These are phyloP conservation scores for Psilocybe cubensis DNA, from an alignment of 768 basidiomycete species.

Conservation along the genomic window DNA sequence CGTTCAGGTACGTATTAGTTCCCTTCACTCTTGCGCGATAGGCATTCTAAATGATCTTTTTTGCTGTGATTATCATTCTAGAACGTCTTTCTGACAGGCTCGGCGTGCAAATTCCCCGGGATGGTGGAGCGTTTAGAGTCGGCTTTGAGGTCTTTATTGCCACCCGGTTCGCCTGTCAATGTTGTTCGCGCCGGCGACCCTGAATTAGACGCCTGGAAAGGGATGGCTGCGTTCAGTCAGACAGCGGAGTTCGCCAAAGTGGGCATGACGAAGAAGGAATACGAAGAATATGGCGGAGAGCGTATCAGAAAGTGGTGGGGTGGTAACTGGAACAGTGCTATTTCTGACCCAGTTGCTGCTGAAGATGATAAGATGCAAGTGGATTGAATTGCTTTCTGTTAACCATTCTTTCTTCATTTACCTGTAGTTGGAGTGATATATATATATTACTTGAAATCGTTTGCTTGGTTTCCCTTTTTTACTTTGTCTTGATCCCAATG, in stretches of 20 bases:
- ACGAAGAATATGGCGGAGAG: slow-evolving; percentile 90
- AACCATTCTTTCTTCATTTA: background rate
- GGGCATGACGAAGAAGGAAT: slow-evolving; percentile 77
- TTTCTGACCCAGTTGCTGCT: background rate
- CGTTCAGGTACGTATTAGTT: slow-evolving; percentile 60
- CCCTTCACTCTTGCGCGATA: background rate
- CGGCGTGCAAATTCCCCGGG: slow-evolving; percentile 74
- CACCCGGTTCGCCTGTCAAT: slow-evolving; percentile 76
- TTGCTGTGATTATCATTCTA: slow-evolving; percentile 28
- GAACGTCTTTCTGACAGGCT: slow-evolving; percentile 92
- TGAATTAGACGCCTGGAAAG: slow-evolving; percentile 82
- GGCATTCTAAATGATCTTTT: background rate
- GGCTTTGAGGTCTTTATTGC: slow-evolving; percentile 82
- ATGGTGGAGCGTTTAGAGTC: slow-evolving; percentile 69
- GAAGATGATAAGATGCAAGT: slow-evolving; percentile 20
- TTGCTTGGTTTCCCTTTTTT: background rate
- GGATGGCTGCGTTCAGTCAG: slow-evolving; percentile 80
- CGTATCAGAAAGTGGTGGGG: slow-evolving; percentile 90
- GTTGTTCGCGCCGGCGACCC: slow-evolving; percentile 70
- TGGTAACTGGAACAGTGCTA: slow-evolving; percentile 77
- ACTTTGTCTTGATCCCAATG: slow-evolving; percentile 14
- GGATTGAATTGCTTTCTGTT: slow-evolving; percentile 12
- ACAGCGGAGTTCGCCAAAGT: slow-evolving; percentile 57
- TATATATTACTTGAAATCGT: background rate
- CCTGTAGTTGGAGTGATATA: background rate